A percentile compares a stretch with the other conserved stretches of the same genome.
phyloP scores from a whole-genome alignment of 345 rosid species.

The Nephelium lappaceum region DNA sequence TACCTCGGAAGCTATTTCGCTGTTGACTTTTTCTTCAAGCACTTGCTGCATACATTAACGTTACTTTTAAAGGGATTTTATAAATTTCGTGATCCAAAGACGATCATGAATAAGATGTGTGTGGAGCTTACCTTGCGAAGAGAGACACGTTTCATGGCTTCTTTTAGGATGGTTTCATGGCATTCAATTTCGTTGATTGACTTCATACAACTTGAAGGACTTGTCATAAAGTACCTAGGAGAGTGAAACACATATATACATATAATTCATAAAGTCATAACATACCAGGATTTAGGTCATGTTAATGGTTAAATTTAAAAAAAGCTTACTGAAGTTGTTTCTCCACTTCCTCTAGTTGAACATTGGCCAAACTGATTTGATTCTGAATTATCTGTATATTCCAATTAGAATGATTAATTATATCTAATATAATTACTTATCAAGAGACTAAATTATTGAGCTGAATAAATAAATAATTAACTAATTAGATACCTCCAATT shows the following conservation, averaged over 20 bases:
- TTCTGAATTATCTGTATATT: conserved; percentile 21
- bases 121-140: conserved; percentile 9
- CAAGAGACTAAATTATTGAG: no score
- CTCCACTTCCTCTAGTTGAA: conserved; percentile 22
- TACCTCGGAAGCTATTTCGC: not conserved
- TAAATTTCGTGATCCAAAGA: not conserved
- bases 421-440: no score
- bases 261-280: not conserved
- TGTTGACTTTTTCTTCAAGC: not conserved
- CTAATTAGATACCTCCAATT: conserved; percentile 1
- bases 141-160: conserved; percentile 20
- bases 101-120: not conserved
- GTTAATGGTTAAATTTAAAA: not conserved
- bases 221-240: conserved; percentile 10
- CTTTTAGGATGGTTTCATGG: conserved; percentile 18
- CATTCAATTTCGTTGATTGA: conserved; percentile 16
- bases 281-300: not conserved
- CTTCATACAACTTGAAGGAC: conserved; percentile 13
- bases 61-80: no score
- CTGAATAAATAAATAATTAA: no score
- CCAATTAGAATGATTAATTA: not conserved
- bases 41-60: not conserved
- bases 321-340: conserved; percentile 10
- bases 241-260: not conserved
- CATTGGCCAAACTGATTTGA: not conserved